Percentiles rank a stretch among this genome's conserved stretches.
Evolutionary conservation across 768 basidiomycete species (phyloP).

Genomic region (Boletus vermiculosoides): DNA sequence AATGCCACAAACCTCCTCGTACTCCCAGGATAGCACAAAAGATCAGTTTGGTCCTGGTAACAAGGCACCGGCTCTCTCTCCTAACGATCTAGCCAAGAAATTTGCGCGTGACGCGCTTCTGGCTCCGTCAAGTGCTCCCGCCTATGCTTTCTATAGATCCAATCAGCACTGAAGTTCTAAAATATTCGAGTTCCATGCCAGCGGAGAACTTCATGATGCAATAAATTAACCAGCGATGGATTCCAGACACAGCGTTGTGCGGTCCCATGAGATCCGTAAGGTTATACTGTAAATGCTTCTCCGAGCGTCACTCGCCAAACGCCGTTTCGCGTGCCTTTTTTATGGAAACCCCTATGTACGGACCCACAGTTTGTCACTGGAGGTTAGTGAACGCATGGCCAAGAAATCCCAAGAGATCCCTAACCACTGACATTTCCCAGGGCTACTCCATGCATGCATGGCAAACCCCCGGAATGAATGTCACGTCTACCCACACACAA

Average conservation of each 20-base stretch:
- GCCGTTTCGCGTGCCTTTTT: neutral
- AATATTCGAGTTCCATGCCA: neutral
- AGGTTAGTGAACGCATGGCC: neutral
- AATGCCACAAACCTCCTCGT: neutral
- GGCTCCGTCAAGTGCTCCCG: neutral
- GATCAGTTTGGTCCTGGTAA: slow-evolving; percentile 4
- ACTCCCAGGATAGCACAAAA: slow-evolving; percentile 3
- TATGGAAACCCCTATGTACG: slow-evolving; percentile 11
- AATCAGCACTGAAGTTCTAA: slow-evolving; percentile 3
- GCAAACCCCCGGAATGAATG: neutral
- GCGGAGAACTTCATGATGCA: neutral
- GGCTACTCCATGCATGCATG: neutral
- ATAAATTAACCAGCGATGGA: neutral
- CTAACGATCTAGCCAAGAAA: slow-evolving; percentile 10
- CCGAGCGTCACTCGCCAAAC: neutral
- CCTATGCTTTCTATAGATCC: slow-evolving; percentile 3
- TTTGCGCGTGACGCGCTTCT: slow-evolving; percentile 7
- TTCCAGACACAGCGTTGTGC: neutral
- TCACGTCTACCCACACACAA: slow-evolving; percentile 1
- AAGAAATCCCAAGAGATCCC: neutral
- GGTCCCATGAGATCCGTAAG: slow-evolving; percentile 1
- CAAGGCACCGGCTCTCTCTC: slow-evolving; percentile 5
- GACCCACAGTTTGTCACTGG: slow-evolving; percentile 1
- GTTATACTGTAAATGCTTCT: slow-evolving; percentile 6
- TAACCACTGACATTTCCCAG: slow-evolving; percentile 10